Evolutionary conservation across 1,139 yeast species (phyloP), one percentile per base, ranked within the genome.

Genomic region (Protomyces inouyei): DNA sequence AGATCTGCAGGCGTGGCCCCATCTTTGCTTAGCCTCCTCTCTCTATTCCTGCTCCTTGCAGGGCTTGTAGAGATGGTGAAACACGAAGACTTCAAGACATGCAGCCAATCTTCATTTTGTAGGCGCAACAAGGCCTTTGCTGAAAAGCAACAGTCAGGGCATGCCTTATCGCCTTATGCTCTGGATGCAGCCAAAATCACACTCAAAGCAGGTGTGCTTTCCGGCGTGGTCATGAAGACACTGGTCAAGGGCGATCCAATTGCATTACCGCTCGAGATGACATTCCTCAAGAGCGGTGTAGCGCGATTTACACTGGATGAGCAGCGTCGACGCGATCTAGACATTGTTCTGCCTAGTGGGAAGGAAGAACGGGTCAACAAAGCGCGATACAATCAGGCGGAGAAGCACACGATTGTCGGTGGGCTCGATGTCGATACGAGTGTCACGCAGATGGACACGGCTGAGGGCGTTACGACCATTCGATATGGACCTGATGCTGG

Each of bases 71-170:
- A 48, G 21, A 85, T 85, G 0, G 93, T 85, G 32, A 87, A 89
- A 73, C 83, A 82, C 12, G 84, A 85, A 71, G 76, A 91, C 66
- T 88, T 92, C 78, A 88, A 89, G 74, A 83, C 82, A 16, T 93
- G 98, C 76, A 84, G 79, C 10, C 86, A 88, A 70, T 83, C 92
- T 23, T 95, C 97, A 32, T 92, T 93, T 73, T 93, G 98, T 73
- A 77, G 81, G 60, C 80, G 98, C 72, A 90, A 93, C 72, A 77
- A 95, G 63, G 84, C 83, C 67, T 91, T 82, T 73, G 93, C 95
- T 1, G 71, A 73, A 16, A 70, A 72, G 4, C 68, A 72, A 1
- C 73, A 71, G 3, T 61, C 64, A 0, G 63, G 65, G 1, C 81
- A 77, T 68, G 71, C 71, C 32, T 23, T 32, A 10, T 76, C 85